A percentile compares a stretch with the other conserved stretches of the same genome.
These are phyloP conservation scores for Apiotrichum veenhuisii DNA, from an alignment of 1,284 basidiomycete genomes.

Conservation along the genomic window DNA sequence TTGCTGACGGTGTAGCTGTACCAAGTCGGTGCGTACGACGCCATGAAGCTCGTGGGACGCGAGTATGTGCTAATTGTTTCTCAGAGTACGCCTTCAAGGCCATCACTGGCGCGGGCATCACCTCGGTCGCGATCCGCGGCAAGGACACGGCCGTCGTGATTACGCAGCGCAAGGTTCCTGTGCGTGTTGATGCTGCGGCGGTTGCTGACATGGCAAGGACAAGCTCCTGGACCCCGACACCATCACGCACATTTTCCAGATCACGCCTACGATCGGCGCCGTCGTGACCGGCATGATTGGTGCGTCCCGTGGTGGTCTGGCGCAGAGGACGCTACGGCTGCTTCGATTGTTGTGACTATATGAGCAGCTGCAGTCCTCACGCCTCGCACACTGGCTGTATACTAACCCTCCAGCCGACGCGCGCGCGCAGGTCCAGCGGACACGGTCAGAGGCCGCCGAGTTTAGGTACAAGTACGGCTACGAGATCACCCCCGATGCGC, in stretches of 20 bases:
- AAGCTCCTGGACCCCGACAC: constrained; percentile 94
- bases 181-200: constrained; percentile 48
- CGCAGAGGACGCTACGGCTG: no score
- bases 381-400: neutral
- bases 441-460: constrained; percentile 84
- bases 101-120: constrained; percentile 93
- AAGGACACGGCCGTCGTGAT: constrained; percentile 93
- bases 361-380: no score
- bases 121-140: constrained; percentile 85
- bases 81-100: constrained; percentile 99
- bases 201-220: constrained; percentile 59
- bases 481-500: constrained; percentile 91
- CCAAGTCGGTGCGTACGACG: constrained; percentile 78
- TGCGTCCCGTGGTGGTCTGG: constrained; percentile 46
- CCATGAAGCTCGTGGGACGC: no score
- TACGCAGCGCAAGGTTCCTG: constrained; percentile 97
- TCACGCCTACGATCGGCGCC: constrained; percentile 94
- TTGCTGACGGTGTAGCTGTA: constrained; percentile 54
- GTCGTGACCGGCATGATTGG: constrained; percentile 96
- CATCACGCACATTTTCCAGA: constrained; percentile 92
- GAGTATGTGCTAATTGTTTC: neutral
- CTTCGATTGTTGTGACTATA: no score
- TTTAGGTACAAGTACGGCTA: constrained; percentile 98
- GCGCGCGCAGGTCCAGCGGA: constrained; percentile 81
- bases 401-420: constrained; percentile 69